Percentiles rank a stretch among this genome's conserved stretches.
These are phyloP conservation scores for Fusarium caatingaense DNA, from an alignment of 2,329 filamentous ascomycete genomes.

Conservation along the genomic window DNA sequence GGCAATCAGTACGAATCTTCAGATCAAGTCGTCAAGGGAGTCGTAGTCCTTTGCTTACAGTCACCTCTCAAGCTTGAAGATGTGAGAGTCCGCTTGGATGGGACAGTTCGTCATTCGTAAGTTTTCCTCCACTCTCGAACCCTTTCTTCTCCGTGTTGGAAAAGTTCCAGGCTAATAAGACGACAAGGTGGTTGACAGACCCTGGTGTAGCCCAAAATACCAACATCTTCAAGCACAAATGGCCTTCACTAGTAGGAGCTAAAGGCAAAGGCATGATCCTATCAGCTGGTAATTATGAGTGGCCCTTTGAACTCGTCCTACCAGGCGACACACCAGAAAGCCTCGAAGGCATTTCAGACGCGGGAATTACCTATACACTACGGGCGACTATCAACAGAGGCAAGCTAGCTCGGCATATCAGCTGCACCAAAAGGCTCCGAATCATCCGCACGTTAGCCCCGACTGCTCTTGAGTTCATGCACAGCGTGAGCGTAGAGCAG, in stretches of 20 bases:
- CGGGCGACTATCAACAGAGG: slow-evolving; percentile 88
- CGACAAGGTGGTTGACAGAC: slow-evolving; percentile 59
- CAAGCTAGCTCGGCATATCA: slow-evolving; percentile 86
- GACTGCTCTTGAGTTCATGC: slow-evolving; percentile 78
- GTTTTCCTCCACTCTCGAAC: slow-evolving; percentile 44
- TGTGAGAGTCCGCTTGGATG: slow-evolving; percentile 75
- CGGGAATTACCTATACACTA: slow-evolving; percentile 86
- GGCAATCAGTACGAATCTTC: slow-evolving; percentile 79
- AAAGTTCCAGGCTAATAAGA: neutral
- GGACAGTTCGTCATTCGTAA: slow-evolving; percentile 73
- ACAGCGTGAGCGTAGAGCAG: slow-evolving; percentile 94
- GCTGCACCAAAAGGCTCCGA: slow-evolving; percentile 78
- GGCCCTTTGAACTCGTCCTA: slow-evolving; percentile 78
- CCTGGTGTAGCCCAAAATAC: slow-evolving; percentile 66
- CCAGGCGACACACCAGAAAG: slow-evolving; percentile 81
- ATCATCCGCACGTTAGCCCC: slow-evolving; percentile 81
- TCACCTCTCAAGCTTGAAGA: slow-evolving; percentile 76
- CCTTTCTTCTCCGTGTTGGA: fast-evolving
- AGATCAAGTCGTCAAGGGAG: slow-evolving; percentile 77
- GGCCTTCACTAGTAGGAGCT: slow-evolving; percentile 70
- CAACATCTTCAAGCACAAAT: slow-evolving; percentile 73
- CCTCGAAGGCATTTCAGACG: slow-evolving; percentile 87
- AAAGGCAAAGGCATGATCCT: slow-evolving; percentile 66
- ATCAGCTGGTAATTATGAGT: slow-evolving; percentile 82
- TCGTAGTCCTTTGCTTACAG: slow-evolving; percentile 77